These are phyloP conservation scores for Solanum gracilifrons DNA, from an alignment of 257 asterid genomes.

Conservation along the genomic window DNA sequence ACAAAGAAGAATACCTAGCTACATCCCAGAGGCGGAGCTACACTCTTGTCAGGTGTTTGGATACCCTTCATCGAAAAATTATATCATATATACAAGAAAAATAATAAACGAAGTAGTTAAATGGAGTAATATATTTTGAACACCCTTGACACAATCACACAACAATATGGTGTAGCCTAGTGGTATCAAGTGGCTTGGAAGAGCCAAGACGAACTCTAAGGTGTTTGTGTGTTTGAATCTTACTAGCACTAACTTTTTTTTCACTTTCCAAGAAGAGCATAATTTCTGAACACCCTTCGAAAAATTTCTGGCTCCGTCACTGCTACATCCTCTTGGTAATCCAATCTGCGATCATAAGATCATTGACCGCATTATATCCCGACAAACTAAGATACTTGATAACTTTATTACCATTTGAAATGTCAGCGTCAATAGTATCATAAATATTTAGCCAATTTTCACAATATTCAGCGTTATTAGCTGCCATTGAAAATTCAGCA, in stretches of 20 bases:
- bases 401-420: not conserved
- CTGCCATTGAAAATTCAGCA: not conserved
- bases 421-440: not conserved
- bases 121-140: not conserved
- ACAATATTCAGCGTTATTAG: not conserved
- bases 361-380: not conserved
- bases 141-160: not conserved
- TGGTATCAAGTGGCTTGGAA: not conserved
- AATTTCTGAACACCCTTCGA: fast-evolving
- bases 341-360: not conserved
- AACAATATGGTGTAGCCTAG: not conserved
- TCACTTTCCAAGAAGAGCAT: not conserved
- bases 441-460: not conserved
- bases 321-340: not conserved
- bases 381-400: not conserved
- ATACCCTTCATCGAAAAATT: too few species aligned
- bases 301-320: not conserved
- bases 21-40: not conserved
- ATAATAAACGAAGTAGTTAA: too few species aligned
- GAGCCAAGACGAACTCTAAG: too few species aligned
- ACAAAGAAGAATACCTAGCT: not conserved
- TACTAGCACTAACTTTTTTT: not conserved
- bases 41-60: not conserved
- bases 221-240: not conserved
- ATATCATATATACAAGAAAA: too few species aligned